phyloP scores from a whole-genome alignment of 106 monocot genomes.

The Acorus calamus region DNA sequence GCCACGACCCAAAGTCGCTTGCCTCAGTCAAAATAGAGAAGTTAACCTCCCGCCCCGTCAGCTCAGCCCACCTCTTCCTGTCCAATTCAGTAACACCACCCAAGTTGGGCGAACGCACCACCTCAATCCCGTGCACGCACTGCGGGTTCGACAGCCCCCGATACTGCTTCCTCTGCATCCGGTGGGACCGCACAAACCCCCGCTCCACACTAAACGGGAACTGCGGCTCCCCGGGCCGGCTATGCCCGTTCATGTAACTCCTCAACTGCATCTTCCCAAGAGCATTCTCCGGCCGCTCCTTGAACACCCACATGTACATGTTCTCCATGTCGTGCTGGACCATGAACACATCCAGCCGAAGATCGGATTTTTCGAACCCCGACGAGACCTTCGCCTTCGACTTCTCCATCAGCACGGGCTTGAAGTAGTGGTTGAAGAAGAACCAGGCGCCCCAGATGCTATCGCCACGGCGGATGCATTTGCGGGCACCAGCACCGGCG shows the following conservation, averaged over 20 bases:
- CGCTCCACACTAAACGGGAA: constrained; percentile 29
- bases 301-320: constrained; percentile 45
- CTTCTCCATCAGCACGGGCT: constrained; percentile 24
- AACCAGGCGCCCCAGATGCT: constrained; percentile 41
- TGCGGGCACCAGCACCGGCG: constrained; percentile 1
- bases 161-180: constrained; percentile 41
- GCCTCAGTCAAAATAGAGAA: constrained; percentile 24
- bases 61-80: constrained; percentile 29
- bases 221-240: constrained; percentile 29
- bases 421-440: constrained; percentile 40
- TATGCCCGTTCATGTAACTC: constrained; percentile 39
- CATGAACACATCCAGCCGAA: constrained; percentile 22
- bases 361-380: constrained; percentile 24
- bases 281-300: constrained; percentile 32
- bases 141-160: constrained; percentile 34
- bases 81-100: constrained; percentile 15
- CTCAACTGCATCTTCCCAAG: constrained; percentile 40
- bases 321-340: constrained; percentile 48
- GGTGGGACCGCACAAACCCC: constrained; percentile 30
- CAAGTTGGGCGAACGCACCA: constrained; percentile 26
- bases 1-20: constrained; percentile 31
- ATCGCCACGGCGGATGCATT: constrained; percentile 23
- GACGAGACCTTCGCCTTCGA: constrained; percentile 20
- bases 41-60: constrained; percentile 29
- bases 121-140: constrained; percentile 32